Percentiles rank a stretch among this genome's conserved stretches.
Conservation (phyloP, 352 stramenopile species). For the Hyaloperonospora arabidopsidis region DNA sequence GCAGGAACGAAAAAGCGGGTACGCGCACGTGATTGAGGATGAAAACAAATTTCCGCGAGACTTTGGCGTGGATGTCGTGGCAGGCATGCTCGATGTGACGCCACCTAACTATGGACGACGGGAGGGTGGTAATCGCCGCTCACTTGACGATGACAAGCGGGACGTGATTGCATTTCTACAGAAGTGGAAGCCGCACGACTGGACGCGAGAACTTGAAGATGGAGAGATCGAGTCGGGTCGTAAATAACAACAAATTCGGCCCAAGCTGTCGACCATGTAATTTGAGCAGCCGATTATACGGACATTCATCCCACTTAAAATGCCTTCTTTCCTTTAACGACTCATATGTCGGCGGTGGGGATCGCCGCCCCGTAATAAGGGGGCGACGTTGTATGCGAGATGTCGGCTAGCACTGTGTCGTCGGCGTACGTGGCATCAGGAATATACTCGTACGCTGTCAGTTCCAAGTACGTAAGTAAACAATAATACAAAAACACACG, state of each 20-base stretch:
- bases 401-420: slow-evolving; percentile 33
- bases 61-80: slow-evolving; percentile 73
- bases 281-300: not conserved
- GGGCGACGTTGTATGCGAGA: slow-evolving; percentile 31
- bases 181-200: slow-evolving; percentile 65
- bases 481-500: no score
- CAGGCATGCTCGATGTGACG: slow-evolving; percentile 65
- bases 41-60: slow-evolving; percentile 62
- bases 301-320: slow-evolving; percentile 9
- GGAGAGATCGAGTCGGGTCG: slow-evolving; percentile 32
- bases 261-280: slow-evolving; percentile 12
- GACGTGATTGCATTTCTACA: slow-evolving; percentile 56
- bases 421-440: slow-evolving; percentile 48
- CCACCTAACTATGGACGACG: slow-evolving; percentile 54
- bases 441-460: slow-evolving; percentile 76
- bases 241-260: slow-evolving; percentile 4
- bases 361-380: slow-evolving; percentile 53
- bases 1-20: slow-evolving; percentile 36
- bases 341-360: slow-evolving; percentile 58
- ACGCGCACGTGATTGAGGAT: slow-evolving; percentile 79
- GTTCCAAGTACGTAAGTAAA: no score
- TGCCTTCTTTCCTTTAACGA: slow-evolving; percentile 1
- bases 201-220: slow-evolving; percentile 65
- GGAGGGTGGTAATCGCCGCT: slow-evolving; percentile 25
- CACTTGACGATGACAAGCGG: slow-evolving; percentile 51